phyloP scores from a whole-genome alignment of 176 grass and related monocot species.

The Triticum monococcum region DNA sequence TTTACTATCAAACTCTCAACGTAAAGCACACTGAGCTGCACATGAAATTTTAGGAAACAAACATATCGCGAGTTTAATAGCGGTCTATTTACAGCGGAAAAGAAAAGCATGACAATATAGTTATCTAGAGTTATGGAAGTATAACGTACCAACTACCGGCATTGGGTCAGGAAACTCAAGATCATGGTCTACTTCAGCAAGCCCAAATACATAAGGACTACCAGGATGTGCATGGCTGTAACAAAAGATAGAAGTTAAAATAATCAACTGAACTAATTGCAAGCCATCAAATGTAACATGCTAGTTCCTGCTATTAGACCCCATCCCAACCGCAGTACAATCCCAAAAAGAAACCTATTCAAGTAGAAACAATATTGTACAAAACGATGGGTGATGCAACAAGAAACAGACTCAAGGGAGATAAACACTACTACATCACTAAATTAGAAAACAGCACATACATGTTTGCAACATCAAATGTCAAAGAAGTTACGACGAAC shows the following conservation, averaged over 20 bases:
- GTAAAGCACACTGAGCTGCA: background rate
- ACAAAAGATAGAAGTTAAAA: conserved; percentile 13
- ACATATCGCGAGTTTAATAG: background rate
- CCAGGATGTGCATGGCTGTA: conserved; percentile 96
- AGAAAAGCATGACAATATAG: conserved; percentile 22
- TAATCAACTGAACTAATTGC: conserved; percentile 15
- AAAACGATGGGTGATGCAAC: background rate
- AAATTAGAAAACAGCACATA: conserved; percentile 2
- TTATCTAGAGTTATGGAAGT: conserved; percentile 26
- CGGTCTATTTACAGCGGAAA: background rate
- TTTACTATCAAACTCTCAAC: background rate
- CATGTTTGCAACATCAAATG: background rate
- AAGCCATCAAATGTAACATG: background rate
- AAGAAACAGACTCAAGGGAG: background rate
- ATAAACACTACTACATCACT: background rate
- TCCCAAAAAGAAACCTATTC: background rate
- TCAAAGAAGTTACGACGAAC: background rate
- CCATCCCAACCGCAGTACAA: background rate
- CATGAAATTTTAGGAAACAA: background rate
- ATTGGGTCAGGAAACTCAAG: conserved; percentile 99
- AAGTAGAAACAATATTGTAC: background rate
- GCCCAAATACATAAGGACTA: conserved; percentile 95
- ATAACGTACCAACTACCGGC: conserved; percentile 87
- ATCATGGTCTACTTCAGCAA: conserved; percentile 91
- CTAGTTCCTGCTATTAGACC: conserved; percentile 3